A percentile compares a stretch with the other conserved stretches of the same genome.
Evolutionary conservation across 495 filamentous ascomycete genomes (phyloP).

Genomic region (Tuber umbilicatum): DNA sequence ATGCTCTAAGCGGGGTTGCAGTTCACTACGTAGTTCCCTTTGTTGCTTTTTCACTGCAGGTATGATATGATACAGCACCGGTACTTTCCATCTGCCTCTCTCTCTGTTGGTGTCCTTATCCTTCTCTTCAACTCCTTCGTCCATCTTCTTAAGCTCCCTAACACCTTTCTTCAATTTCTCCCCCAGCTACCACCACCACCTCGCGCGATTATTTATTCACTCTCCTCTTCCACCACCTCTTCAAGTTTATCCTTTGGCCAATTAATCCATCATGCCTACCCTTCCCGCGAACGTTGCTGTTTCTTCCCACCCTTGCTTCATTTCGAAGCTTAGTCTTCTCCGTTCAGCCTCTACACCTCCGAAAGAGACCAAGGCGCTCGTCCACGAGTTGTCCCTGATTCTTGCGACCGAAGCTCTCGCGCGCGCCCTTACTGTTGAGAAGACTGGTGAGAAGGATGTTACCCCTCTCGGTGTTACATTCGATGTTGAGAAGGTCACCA

Average conservation of each 20-base stretch:
- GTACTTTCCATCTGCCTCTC: background rate
- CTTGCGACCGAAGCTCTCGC: conserved; percentile 75
- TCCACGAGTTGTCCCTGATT: conserved; percentile 80
- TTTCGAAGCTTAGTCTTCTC: conserved; percentile 82
- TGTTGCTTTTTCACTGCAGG: background rate
- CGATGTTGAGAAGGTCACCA: conserved; percentile 50
- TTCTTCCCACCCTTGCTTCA: conserved; percentile 77
- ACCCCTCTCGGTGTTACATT: conserved; percentile 71
- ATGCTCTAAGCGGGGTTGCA: background rate
- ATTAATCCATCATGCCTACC: conserved; percentile 18
- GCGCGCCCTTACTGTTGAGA: conserved; percentile 49
- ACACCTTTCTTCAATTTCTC: background rate
- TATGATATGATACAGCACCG: background rate
- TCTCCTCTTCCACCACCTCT: background rate
- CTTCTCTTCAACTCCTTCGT: background rate
- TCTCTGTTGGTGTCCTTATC: background rate
- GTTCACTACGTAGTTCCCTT: conserved; percentile 2
- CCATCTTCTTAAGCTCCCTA: background rate
- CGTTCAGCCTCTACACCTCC: conserved; percentile 63
- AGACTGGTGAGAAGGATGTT: conserved; percentile 50
- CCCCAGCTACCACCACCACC: background rate
- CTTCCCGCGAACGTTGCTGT: conserved; percentile 70
- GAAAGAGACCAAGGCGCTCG: conserved; percentile 68
- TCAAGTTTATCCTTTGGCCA: background rate
- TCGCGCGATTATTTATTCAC: background rate